A percentile compares a stretch with the other conserved stretches of the same genome.
Conservation (phyloP, 192 early-diverging fungal species). For the Cetraspora pellucida region DNA sequence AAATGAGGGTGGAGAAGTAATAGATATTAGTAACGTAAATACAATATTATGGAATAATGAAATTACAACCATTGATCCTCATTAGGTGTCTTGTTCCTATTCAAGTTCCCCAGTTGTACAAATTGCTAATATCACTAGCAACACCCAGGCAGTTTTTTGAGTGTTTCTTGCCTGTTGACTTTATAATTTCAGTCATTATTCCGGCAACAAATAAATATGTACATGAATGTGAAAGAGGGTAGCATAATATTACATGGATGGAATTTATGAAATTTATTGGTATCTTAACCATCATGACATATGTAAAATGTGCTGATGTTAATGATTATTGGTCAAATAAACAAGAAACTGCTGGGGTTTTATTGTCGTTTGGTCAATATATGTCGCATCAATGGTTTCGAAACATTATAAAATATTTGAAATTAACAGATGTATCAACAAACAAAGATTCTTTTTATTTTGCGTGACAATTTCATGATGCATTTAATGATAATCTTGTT, state of each 20-base stretch:
- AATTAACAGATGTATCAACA: not conserved
- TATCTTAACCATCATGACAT: slow-evolving; percentile 3
- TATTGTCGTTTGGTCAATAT: not conserved
- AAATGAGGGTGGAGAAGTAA: too few species aligned
- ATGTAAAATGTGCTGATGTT: not conserved
- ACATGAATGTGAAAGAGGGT: not conserved
- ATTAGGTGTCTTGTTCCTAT: not conserved
- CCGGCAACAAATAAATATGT: not conserved
- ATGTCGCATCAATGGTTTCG: slow-evolving; percentile 2
- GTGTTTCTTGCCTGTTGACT: not conserved
- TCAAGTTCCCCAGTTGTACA: not conserved
- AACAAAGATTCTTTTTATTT: not conserved
- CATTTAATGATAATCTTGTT: slow-evolving; percentile 8
- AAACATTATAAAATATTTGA: slow-evolving; percentile 8
- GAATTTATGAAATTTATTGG: slow-evolving; percentile 1
- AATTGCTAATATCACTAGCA: not conserved
- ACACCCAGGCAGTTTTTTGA: not conserved
- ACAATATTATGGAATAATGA: not conserved
- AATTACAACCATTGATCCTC: not conserved
- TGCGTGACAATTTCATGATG: not conserved
- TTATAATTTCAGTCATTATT: not conserved
- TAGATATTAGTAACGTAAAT: too few species aligned
- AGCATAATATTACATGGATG: not conserved
- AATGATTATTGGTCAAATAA: not conserved
- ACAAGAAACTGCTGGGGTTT: not conserved